A percentile compares a stretch with the other conserved stretches of the same genome.
Evolutionary conservation across 331 rosid species (phyloP).

Genomic region (Erythrophleum ivorense): DNA sequence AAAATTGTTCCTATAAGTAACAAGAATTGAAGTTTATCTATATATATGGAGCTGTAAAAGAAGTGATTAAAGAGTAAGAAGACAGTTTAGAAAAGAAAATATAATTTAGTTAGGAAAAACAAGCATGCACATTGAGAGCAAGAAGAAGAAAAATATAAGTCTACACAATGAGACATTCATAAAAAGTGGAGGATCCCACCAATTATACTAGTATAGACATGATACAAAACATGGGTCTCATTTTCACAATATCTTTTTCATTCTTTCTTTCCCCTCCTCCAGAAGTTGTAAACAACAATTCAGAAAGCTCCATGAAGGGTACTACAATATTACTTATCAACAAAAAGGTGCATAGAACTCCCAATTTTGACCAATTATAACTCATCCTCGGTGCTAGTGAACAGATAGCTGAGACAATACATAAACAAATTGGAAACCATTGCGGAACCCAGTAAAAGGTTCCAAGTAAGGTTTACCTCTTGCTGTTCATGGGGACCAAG

Average conservation of each 20-base stretch:
- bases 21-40: neutral
- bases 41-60: conserved; percentile 2
- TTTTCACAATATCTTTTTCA: neutral
- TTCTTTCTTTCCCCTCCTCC: neutral
- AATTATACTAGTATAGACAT: conserved; percentile 3
- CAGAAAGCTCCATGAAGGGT: neutral
- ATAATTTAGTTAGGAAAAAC: neutral
- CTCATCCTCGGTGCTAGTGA: too few relatives aligned
- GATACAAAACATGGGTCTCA: neutral
- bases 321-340: neutral
- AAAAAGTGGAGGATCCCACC: neutral
- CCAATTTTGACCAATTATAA: neutral
- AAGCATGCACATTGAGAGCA: neutral
- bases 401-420: neutral
- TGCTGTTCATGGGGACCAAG: conserved; percentile 68
- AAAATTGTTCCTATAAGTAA: neutral
- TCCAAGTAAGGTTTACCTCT: conserved; percentile 58
- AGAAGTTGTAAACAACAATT: neutral
- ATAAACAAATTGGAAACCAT: conserved; percentile 17
- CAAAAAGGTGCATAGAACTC: neutral
- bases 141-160: conserved; percentile 9
- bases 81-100: neutral
- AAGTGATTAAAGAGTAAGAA: neutral
- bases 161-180: neutral
- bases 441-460: neutral